Conservation (phyloP, 495 filamentous ascomycete species). For the Podospora sp. region DNA sequence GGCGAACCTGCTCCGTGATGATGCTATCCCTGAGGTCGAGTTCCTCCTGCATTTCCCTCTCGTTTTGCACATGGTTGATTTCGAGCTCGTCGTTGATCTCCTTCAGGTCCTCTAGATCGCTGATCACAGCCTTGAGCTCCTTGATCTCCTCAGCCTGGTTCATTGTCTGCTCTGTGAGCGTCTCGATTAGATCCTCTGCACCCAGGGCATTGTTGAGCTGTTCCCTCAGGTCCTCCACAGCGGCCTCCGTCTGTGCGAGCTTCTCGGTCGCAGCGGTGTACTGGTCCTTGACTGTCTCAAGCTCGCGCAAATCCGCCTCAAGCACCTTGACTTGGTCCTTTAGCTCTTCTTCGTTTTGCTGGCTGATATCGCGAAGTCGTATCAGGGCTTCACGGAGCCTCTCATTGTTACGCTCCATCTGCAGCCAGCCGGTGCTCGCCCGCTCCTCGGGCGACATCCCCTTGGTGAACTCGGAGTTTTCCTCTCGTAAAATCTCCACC, state of each 20-base stretch:
- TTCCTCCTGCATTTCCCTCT: slow-evolving; percentile 92
- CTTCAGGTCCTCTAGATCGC: slow-evolving; percentile 83
- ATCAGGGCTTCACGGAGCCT: slow-evolving; percentile 84
- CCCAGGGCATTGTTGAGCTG: slow-evolving; percentile 87
- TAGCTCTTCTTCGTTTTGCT: slow-evolving; percentile 81
- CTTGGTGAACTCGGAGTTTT: slow-evolving; percentile 78
- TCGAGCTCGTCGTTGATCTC: slow-evolving; percentile 95
- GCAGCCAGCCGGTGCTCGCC: slow-evolving; percentile 81
- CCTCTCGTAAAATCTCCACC: slow-evolving; percentile 81
- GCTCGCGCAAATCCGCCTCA: slow-evolving; percentile 75
- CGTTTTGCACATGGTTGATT: slow-evolving; percentile 86
- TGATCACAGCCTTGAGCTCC: slow-evolving; percentile 75
- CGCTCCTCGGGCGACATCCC: slow-evolving; percentile 89
- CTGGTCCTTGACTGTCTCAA: slow-evolving; percentile 69
- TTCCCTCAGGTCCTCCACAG: slow-evolving; percentile 82
- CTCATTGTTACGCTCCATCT: slow-evolving; percentile 89
- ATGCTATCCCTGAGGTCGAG: slow-evolving; percentile 79
- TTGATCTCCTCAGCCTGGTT: slow-evolving; percentile 78
- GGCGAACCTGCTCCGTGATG: slow-evolving; percentile 73
- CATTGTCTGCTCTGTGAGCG: slow-evolving; percentile 83
- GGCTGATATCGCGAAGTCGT: slow-evolving; percentile 79
- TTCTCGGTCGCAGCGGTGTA: slow-evolving; percentile 71
- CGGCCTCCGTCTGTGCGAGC: slow-evolving; percentile 70
- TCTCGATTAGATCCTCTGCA: slow-evolving; percentile 91
- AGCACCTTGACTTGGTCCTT: slow-evolving; percentile 75